Evolutionary conservation across 176 grass and related monocot species (phyloP).

Genomic region (Musa schizocarpa): DNA sequence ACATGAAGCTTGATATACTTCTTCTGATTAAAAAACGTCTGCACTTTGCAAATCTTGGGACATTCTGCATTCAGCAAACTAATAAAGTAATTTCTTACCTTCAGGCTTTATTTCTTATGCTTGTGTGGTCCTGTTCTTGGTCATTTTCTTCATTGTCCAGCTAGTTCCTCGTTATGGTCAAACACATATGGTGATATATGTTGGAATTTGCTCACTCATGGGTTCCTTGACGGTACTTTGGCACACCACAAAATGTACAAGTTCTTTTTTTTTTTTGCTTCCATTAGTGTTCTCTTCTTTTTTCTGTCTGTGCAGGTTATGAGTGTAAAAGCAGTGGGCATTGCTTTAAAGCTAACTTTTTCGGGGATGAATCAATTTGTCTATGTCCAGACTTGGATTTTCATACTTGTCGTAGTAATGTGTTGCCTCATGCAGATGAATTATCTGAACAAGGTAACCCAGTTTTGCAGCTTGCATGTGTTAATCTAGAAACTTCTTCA

Average conservation of each 20-base stretch:
- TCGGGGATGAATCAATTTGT: slow-evolving; percentile 23
- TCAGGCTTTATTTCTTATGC: slow-evolving; percentile 9
- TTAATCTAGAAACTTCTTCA: neutral
- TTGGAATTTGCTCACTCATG: slow-evolving; percentile 17
- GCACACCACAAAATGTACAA: neutral
- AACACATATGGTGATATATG: slow-evolving; percentile 17
- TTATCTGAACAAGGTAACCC: slow-evolving; percentile 26
- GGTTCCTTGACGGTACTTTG: slow-evolving; percentile 12
- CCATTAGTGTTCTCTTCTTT: neutral
- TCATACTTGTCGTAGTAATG: neutral
- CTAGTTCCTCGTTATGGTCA: slow-evolving; percentile 6
- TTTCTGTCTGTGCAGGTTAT: slow-evolving; percentile 4
- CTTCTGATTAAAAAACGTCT: too few species aligned
- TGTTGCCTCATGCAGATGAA: slow-evolving; percentile 18
- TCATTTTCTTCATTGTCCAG: slow-evolving; percentile 4
- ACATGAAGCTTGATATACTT: too few species aligned
- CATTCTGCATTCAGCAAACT: neutral
- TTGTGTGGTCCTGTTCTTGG: neutral
- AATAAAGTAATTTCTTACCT: neutral
- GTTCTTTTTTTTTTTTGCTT: neutral
- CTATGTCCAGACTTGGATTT: slow-evolving; percentile 24
- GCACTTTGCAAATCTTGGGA: neutral
- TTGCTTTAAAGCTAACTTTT: slow-evolving; percentile 24
- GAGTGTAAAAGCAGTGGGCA: slow-evolving; percentile 25
- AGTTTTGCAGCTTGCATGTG: neutral